Evolutionary conservation across 768 basidiomycete genomes (phyloP).

Genomic region (Ramaria sp.): DNA sequence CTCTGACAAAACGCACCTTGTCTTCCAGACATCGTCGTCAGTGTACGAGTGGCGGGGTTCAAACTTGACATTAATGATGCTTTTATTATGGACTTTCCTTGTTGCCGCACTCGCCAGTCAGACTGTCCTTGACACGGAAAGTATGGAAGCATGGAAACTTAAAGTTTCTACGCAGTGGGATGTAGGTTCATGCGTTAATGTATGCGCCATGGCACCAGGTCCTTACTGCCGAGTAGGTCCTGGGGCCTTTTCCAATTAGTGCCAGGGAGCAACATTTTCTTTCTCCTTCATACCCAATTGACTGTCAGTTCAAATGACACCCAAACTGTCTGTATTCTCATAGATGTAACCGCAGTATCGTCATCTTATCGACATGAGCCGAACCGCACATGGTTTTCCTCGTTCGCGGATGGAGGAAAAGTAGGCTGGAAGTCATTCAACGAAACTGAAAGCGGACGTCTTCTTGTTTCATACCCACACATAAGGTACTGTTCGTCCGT

Average conservation of each 20-base stretch:
- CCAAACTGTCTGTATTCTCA: neutral
- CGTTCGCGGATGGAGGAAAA: conserved; percentile 49
- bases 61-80: neutral
- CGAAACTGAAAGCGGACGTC: conserved; percentile 32
- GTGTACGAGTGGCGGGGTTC: neutral
- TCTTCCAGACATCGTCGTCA: conserved; percentile 42
- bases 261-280: conserved; percentile 76
- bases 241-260: conserved; percentile 78
- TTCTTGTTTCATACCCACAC: conserved; percentile 55
- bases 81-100: neutral
- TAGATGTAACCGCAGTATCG: conserved; percentile 28
- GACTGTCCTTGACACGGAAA: neutral
- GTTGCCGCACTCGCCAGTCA: neutral
- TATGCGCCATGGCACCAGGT: neutral
- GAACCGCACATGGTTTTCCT: conserved; percentile 46
- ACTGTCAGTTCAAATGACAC: conserved; percentile 33
- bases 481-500: conserved; percentile 34
- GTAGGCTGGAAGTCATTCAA: conserved; percentile 47
- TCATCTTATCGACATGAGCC: conserved; percentile 35
- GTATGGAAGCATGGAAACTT: conserved; percentile 12
- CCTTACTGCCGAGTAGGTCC: conserved; percentile 33
- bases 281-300: conserved; percentile 65
- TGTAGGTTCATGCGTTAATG: conserved; percentile 11
- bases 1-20: conserved; percentile 34
- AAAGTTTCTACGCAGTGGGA: conserved; percentile 18